phyloP scores from a whole-genome alignment of 2,329 filamentous ascomycete species.

The Venturia carpophila region DNA sequence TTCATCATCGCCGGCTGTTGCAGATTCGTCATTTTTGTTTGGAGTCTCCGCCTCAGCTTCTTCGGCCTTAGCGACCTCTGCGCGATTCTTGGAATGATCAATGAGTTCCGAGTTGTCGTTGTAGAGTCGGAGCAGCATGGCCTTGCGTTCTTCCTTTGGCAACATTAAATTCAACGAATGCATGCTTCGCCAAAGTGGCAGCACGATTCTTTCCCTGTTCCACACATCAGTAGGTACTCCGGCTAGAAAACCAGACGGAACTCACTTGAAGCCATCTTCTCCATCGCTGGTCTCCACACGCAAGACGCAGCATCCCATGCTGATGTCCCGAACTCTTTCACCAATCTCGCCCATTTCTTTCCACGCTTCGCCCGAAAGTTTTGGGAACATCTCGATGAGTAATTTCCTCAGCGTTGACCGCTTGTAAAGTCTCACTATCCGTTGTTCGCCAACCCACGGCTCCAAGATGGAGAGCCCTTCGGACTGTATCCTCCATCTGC shows the following conservation, averaged over 20 bases:
- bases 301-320: constrained; percentile 88
- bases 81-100: constrained; percentile 16
- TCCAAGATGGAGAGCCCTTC: constrained; percentile 89
- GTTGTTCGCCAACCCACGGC: constrained; percentile 73
- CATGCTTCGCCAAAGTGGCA: constrained; percentile 90
- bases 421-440: constrained; percentile 66
- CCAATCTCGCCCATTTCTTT: constrained; percentile 78
- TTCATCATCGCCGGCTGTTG: not conserved
- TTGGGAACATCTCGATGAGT: constrained; percentile 94
- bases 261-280: constrained; percentile 49
- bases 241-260: constrained; percentile 16
- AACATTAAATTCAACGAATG: constrained; percentile 94
- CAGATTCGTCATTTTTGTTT: not conserved
- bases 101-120: constrained; percentile 56
- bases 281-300: constrained; percentile 66
- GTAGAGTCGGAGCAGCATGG: constrained; percentile 84
- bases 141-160: constrained; percentile 87
- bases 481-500: constrained; percentile 89
- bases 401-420: constrained; percentile 74
- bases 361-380: constrained; percentile 67
- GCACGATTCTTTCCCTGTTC: constrained; percentile 65
- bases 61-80: not conserved
- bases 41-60: not conserved
- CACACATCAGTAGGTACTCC: constrained; percentile 16
- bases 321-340: constrained; percentile 67